phyloP scores from a whole-genome alignment of 2,329 filamentous ascomycete species.

The Ascochyta lentis region DNA sequence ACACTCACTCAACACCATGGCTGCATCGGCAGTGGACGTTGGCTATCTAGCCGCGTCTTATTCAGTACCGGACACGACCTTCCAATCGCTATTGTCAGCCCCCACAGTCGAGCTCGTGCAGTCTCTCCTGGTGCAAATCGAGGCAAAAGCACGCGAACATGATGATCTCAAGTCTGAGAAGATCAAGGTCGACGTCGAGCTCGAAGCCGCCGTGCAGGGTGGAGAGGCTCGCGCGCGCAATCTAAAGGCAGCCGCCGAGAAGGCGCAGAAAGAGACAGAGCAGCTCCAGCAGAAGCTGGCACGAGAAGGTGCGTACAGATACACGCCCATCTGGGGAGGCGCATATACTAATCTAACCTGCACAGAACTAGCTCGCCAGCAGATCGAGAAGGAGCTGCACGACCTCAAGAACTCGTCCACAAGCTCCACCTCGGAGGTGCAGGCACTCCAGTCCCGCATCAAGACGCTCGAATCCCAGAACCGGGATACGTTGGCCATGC shows the following conservation, averaged over 20 bases:
- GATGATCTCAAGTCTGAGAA: slow-evolving; percentile 87
- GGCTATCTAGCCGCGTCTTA: slow-evolving; percentile 76
- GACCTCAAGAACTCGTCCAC: slow-evolving; percentile 76
- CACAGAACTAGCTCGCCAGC: slow-evolving; percentile 75
- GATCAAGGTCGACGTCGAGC: slow-evolving; percentile 85
- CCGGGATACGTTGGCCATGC: slow-evolving; percentile 84
- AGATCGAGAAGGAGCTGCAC: slow-evolving; percentile 82
- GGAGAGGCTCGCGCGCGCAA: slow-evolving; percentile 83
- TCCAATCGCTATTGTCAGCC: slow-evolving; percentile 67
- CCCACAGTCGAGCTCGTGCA: slow-evolving; percentile 82
- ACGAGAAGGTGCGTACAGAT: slow-evolving; percentile 72
- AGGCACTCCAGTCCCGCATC: slow-evolving; percentile 81
- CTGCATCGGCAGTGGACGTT: slow-evolving; percentile 68
- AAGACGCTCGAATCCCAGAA: slow-evolving; percentile 88
- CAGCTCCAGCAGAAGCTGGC: slow-evolving; percentile 81
- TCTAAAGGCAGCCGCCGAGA: slow-evolving; percentile 81
- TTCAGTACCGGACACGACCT: slow-evolving; percentile 68
- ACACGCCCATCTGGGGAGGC: not conserved
- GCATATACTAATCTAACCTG: slow-evolving; percentile 1
- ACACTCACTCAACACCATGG: slow-evolving; percentile 57
- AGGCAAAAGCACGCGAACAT: slow-evolving; percentile 79
- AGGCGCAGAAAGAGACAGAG: slow-evolving; percentile 82
- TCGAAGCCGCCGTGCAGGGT: slow-evolving; percentile 86
- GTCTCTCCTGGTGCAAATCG: slow-evolving; percentile 75
- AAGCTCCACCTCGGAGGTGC: slow-evolving; percentile 74